Evolutionary conservation across 2,329 filamentous ascomycete species (phyloP), one percentile per base, ranked within the genome.

Genomic region (Rachicladosporium sp.): DNA sequence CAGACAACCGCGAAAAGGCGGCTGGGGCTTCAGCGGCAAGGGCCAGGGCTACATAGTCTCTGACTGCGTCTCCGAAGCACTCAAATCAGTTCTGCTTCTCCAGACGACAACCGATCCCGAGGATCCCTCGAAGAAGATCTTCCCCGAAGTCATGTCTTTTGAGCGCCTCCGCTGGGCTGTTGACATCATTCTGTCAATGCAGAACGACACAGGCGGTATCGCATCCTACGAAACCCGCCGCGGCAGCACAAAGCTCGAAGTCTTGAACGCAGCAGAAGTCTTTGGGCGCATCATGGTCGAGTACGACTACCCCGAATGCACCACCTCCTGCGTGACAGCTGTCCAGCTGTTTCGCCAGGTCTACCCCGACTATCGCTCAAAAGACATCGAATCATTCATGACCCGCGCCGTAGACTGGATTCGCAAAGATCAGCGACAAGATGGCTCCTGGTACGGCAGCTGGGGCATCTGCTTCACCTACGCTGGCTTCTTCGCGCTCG

Each of bases 381-480:
- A 71, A 0, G 89, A 96, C 44, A 89, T 98, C 48, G 68, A 74
- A 6, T 58, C 56, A 0, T 86, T 91, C 52, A 80, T 91, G 48
- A 65, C 67, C 12, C 73, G 79, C 30, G 87, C 88, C 0, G 76
- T 94, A 1, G 66, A 70, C 36, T 96, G 87, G 67, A 93, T 98
- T 61, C 83, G 87, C 55, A 71, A 71, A 2, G 74, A 78, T 3
- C 91, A 96, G 62, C 69, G 74, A 2, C 60, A 71, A 0, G 86
- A 96, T 50, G 91, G 91, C n/a, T 82, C 81, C 44, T 98, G 91
- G 91, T 96, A 98, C 57, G 91, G 91, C 34, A 87, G 78, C 56
- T 98, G 91, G 91, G 91, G 85, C 38, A 93, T 98, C 53, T 98
- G 91, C 65, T 98, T 93, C 62, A 95, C 88, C 0, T 98, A 98